Conservation (phyloP, 306 rosid genomes). For the Sophora flavescens region DNA sequence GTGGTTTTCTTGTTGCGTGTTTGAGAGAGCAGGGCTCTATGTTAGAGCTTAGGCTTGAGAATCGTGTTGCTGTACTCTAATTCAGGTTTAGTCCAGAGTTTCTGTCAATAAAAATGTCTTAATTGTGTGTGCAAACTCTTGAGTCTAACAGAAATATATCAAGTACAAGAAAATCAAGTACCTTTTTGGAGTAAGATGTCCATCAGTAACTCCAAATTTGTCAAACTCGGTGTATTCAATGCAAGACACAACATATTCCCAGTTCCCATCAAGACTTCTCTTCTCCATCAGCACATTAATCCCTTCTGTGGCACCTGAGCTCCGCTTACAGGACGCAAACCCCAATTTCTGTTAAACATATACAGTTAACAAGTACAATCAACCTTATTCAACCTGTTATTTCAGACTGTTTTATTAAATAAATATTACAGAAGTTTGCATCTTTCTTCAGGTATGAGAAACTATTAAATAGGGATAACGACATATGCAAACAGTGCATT, state of each 20-base stretch:
- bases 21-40: no score
- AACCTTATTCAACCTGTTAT: constrained; percentile 26
- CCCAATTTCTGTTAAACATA: constrained; percentile 78
- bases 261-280: constrained; percentile 76
- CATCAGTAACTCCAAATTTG: constrained; percentile 74
- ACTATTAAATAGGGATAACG: constrained; percentile 21
- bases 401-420: constrained; percentile 24
- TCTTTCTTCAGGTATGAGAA: constrained; percentile 19
- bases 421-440: constrained; percentile 4
- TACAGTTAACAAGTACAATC: constrained; percentile 13
- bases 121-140: no score
- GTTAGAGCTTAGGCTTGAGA: no score
- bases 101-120: no score
- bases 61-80: no score
- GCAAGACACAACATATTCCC: constrained; percentile 93
- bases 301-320: constrained; percentile 92
- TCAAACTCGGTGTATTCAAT: constrained; percentile 95
- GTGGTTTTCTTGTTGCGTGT: no score
- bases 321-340: constrained; percentile 90
- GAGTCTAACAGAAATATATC: constrained; percentile 10
- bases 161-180: constrained; percentile 46
- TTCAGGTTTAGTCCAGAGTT: no score
- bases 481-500: constrained; percentile 13
- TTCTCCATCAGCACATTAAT: constrained; percentile 88
- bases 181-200: constrained; percentile 63